Evolutionary conservation across 148 eudicot species (phyloP).

Genomic region (Camellia sinensis): DNA sequence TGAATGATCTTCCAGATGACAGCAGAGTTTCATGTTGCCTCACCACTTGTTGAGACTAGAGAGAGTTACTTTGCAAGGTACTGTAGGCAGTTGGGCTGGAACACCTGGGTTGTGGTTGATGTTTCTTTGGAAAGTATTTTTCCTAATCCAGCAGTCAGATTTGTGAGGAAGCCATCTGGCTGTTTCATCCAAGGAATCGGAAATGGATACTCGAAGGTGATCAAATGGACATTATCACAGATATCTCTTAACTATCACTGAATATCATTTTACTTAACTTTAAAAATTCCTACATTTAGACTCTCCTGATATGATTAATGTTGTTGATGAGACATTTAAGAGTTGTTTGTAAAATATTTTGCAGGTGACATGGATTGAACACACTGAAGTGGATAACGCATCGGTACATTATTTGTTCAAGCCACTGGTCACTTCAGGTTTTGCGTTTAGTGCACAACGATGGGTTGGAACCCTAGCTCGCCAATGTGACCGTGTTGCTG

Average conservation of each 20-base stretch:
- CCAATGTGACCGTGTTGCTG: constrained; percentile 26
- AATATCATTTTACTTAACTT: no score
- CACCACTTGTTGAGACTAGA: constrained; percentile 45
- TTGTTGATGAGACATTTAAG: no score
- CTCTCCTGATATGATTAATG: no score
- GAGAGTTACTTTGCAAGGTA: constrained; percentile 52
- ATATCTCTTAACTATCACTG: no score
- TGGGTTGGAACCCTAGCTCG: constrained; percentile 49
- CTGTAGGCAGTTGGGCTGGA: constrained; percentile 30
- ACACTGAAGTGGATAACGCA: constrained; percentile 31
- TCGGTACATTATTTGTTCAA: constrained; percentile 26
- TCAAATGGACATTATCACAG: no score
- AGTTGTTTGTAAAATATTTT: not conserved
- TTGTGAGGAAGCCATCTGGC: constrained; percentile 57
- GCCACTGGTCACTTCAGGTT: constrained; percentile 25
- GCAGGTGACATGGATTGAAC: constrained; percentile 64
- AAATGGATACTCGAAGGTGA: constrained; percentile 38
- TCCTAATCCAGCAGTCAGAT: constrained; percentile 33
- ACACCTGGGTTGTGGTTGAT: constrained; percentile 54
- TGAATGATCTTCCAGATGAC: constrained; percentile 33
- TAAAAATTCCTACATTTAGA: no score
- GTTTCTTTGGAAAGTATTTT: constrained; percentile 51
- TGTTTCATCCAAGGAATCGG: constrained; percentile 49
- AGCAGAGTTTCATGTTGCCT: constrained; percentile 50
- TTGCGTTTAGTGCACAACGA: constrained; percentile 42